phyloP scores from a whole-genome alignment of 2,329 filamentous ascomycete species.

The Beauveria varroae region DNA sequence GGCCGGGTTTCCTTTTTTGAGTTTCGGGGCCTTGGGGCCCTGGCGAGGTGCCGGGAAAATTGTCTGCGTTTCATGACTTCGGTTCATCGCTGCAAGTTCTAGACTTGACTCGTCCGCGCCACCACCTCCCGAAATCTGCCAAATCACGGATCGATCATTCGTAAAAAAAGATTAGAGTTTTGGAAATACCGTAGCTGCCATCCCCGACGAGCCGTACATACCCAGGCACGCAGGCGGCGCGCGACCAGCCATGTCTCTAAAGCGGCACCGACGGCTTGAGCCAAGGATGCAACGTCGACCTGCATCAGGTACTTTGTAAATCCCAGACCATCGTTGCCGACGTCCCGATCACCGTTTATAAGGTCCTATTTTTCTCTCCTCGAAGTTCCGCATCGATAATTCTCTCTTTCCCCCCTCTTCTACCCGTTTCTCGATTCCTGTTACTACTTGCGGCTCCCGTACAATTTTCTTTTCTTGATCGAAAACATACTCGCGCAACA shows the following conservation, averaged over 20 bases:
- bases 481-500: neutral
- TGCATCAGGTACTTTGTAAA: constrained; percentile 6
- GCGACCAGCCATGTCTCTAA: neutral
- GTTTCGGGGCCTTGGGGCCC: neutral
- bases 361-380: neutral
- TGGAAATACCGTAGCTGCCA: neutral
- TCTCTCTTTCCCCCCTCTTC: neutral
- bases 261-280: neutral
- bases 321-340: constrained; percentile 3
- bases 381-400: neutral
- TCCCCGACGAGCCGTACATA: neutral
- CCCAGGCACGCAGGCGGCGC: neutral
- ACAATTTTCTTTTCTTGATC: constrained; percentile 16
- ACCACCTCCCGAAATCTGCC: neutral
- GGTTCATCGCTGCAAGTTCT: neutral
- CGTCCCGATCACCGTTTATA: constrained; percentile 6
- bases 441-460: neutral
- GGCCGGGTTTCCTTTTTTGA: neutral
- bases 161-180: neutral
- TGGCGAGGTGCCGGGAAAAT: no score
- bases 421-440: neutral
- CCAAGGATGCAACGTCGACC: neutral
- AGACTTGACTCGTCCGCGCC: neutral
- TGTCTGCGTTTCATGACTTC: neutral
- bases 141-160: neutral